Conservation (phyloP, 805 yeast species). For the Zygosaccharomyces gambellarensis region DNA sequence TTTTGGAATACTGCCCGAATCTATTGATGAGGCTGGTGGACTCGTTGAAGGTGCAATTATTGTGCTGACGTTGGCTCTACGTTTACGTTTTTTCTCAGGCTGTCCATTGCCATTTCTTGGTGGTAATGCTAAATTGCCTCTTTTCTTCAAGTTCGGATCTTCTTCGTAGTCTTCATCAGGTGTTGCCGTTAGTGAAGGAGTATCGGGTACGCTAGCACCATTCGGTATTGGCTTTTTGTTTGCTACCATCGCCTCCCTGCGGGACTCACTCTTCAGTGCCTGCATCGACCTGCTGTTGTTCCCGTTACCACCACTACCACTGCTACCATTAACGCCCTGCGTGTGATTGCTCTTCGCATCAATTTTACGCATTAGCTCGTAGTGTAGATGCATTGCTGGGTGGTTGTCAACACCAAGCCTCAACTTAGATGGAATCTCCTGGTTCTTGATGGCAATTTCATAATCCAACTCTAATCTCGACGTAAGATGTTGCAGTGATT, state of each 20-base stretch:
- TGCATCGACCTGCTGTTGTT: constrained; percentile 50
- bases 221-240: constrained; percentile 38
- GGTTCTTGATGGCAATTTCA: constrained; percentile 59
- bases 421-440: constrained; percentile 75
- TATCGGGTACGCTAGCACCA: neutral
- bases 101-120: constrained; percentile 20
- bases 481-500: constrained; percentile 62
- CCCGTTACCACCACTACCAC: constrained; percentile 6
- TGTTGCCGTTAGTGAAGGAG: constrained; percentile 17
- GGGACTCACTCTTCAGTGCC: constrained; percentile 71
- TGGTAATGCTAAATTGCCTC: constrained; percentile 9
- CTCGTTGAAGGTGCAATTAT: constrained; percentile 4
- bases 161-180: constrained; percentile 10
- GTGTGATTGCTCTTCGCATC: constrained; percentile 19
- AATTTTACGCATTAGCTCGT: constrained; percentile 35
- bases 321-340: constrained; percentile 5
- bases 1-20: constrained; percentile 13
- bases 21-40: constrained; percentile 8
- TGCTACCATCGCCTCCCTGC: constrained; percentile 92
- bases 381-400: constrained; percentile 67
- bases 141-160: constrained; percentile 17
- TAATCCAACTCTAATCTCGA: constrained; percentile 75
- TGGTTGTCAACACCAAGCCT: constrained; percentile 78
- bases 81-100: constrained; percentile 23
- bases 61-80: constrained; percentile 12